A percentile compares a stretch with the other conserved stretches of the same genome.
Evolutionary conservation across 2,329 filamentous ascomycete genomes (phyloP).

Genomic region (Epichloe aotearoae): DNA sequence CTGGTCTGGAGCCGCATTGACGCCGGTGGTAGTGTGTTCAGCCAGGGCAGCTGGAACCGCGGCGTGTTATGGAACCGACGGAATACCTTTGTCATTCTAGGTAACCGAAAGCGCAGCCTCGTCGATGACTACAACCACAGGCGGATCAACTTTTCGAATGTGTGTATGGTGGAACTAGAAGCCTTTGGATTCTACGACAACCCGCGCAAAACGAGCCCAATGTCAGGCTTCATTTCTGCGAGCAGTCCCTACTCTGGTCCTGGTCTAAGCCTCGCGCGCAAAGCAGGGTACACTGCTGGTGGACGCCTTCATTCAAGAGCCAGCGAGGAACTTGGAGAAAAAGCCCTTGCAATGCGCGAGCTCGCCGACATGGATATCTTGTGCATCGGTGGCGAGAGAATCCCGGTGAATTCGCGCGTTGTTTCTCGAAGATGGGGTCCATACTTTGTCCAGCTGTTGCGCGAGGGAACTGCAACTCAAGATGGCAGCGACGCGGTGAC

Average conservation of each 20-base stretch:
- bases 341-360: constrained; percentile 68
- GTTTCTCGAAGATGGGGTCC: constrained; percentile 84
- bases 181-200: constrained; percentile 97
- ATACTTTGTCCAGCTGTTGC: constrained; percentile 84
- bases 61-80: constrained; percentile 86
- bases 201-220: constrained; percentile 62
- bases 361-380: constrained; percentile 94
- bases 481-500: constrained; percentile 66
- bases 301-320: constrained; percentile 64
- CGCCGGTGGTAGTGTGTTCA: constrained; percentile 85
- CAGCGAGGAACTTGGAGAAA: constrained; percentile 74
- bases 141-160: constrained; percentile 91
- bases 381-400: constrained; percentile 78
- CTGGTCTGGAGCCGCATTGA: constrained; percentile 94
- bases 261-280: constrained; percentile 42
- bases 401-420: constrained; percentile 86
- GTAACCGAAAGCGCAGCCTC: constrained; percentile 82
- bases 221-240: constrained; percentile 73
- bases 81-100: constrained; percentile 91
- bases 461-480: constrained; percentile 62
- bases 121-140: constrained; percentile 98
- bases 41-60: constrained; percentile 94
- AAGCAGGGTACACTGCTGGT: constrained; percentile 53
- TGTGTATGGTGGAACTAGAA: constrained; percentile 93
- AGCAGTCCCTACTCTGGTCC: constrained; percentile 54